phyloP scores from a whole-genome alignment of 257 asterid species.

The Verbena officinalis region DNA sequence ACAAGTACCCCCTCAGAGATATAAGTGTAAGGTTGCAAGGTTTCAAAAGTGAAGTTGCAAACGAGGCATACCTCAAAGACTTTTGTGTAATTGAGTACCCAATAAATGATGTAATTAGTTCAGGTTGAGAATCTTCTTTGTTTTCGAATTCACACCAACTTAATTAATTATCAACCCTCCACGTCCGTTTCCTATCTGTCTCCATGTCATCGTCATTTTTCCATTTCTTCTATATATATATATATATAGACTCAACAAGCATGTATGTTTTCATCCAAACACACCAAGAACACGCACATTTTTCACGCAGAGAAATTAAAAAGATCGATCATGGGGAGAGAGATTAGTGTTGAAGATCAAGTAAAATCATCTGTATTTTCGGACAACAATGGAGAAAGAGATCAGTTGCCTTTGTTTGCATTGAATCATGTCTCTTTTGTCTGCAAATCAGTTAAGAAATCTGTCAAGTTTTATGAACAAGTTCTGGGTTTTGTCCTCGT shows the following conservation, averaged over 20 bases:
- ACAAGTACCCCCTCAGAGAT: too few species aligned
- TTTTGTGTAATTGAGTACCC: too few species aligned
- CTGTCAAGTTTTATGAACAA: slow-evolving; percentile 61
- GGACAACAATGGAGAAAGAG: background rate
- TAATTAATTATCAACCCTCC: too few species aligned
- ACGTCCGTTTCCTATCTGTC: background rate
- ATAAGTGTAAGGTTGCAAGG: too few species aligned
- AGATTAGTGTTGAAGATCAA: slow-evolving; percentile 26
- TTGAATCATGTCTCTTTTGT: slow-evolving; percentile 76
- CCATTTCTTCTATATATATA: slow-evolving; percentile 10
- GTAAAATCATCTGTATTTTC: slow-evolving; percentile 9
- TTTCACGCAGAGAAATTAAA: background rate
- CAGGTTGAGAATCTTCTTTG: too few species aligned
- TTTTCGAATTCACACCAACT: too few species aligned
- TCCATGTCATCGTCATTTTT: background rate
- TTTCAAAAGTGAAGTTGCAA: too few species aligned
- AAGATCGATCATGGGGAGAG: slow-evolving; percentile 21
- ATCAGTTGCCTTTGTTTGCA: slow-evolving; percentile 50
- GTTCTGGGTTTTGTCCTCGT: slow-evolving; percentile 79
- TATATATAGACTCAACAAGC: slow-evolving; percentile 24
- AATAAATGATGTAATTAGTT: too few species aligned
- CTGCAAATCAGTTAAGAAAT: slow-evolving; percentile 63
- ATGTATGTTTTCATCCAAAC: background rate
- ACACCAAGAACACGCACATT: background rate
- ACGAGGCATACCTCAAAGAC: too few species aligned